These are phyloP conservation scores for Nitzschia sp. DNA, from an alignment of 108 stramenopile genomes.

Conservation along the genomic window DNA sequence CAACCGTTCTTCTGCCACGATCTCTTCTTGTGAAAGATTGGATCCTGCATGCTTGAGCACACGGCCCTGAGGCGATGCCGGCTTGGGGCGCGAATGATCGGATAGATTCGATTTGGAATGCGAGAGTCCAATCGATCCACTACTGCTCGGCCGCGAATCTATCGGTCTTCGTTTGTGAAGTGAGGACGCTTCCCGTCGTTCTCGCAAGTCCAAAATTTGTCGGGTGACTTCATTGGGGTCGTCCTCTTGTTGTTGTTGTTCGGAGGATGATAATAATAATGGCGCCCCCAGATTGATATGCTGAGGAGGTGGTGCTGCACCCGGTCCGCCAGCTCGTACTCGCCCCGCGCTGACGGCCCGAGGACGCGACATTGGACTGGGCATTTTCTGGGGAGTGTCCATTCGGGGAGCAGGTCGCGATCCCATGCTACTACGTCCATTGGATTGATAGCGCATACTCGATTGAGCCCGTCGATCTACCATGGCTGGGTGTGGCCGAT, in stretches of 20 bases:
- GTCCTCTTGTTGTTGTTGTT: conserved; percentile 11
- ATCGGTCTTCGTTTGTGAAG: neutral
- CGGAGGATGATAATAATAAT: too few relatives aligned
- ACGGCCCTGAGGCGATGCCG: conserved; percentile 4
- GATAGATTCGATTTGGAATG: conserved; percentile 7
- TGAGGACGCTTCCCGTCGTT: conserved; percentile 31
- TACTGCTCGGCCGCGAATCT: neutral
- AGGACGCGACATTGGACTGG: conserved; percentile 3
- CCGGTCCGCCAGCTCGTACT: neutral
- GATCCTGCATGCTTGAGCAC: conserved; percentile 16
- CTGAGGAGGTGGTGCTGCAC: too few relatives aligned
- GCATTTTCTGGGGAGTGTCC: neutral
- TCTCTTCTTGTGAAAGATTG: conserved; percentile 35
- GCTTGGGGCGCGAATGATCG: neutral
- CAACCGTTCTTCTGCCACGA: conserved; percentile 27
- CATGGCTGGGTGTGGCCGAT: too few relatives aligned
- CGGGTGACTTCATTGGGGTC: conserved; percentile 37
- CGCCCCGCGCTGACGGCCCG: conserved; percentile 31
- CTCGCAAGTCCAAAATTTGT: conserved; percentile 38
- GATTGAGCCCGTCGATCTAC: conserved; percentile 25
- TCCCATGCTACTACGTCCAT: conserved; percentile 7
- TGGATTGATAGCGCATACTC: conserved; percentile 24
- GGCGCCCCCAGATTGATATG: too few relatives aligned
- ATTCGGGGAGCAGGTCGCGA: neutral
- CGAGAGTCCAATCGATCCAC: conserved; percentile 2